A percentile compares a stretch with the other conserved stretches of the same genome.
These are phyloP conservation scores for Colletotrichum tabaci DNA, from an alignment of 2,329 filamentous ascomycete genomes.

Conservation along the genomic window DNA sequence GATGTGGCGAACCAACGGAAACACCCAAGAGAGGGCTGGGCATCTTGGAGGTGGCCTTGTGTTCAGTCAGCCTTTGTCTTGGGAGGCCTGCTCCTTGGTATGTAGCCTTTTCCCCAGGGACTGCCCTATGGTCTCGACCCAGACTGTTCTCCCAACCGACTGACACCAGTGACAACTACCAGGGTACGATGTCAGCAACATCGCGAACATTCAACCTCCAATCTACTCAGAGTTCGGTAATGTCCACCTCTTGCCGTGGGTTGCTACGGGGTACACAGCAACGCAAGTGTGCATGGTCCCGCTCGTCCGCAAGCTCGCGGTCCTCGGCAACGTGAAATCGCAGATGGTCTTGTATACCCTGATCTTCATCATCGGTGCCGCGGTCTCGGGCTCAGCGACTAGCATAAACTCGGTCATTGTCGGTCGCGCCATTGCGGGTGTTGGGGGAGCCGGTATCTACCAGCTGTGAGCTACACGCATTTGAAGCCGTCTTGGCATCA, in stretches of 20 bases:
- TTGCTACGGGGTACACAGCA: conserved; percentile 54
- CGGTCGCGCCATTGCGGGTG: conserved; percentile 51
- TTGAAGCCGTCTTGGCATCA: no score
- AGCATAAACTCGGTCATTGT: conserved; percentile 50
- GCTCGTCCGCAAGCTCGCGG: conserved; percentile 52
- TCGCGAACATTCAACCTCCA: conserved; percentile 69
- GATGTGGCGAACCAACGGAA: not conserved
- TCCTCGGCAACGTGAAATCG: conserved; percentile 51
- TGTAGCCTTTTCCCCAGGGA: not conserved
- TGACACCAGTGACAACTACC: not conserved
- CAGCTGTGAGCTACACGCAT: conserved; percentile 47
- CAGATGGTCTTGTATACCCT: conserved; percentile 47
- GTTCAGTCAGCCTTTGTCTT: conserved; percentile 22
- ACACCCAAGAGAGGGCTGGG: conserved; percentile 25
- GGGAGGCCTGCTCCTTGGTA: conserved; percentile 32
- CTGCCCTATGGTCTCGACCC: no score
- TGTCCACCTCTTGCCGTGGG: conserved; percentile 57
- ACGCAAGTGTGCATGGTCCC: conserved; percentile 53
- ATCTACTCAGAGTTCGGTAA: conserved; percentile 67
- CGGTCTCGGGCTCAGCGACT: conserved; percentile 49
- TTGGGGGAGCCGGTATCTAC: conserved; percentile 50
- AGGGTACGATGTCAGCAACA: conserved; percentile 61
- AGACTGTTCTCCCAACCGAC: not conserved
- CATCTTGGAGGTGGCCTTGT: conserved; percentile 30
- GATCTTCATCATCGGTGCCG: conserved; percentile 49